Evolutionary conservation across 2,329 filamentous ascomycete genomes (phyloP), one percentile per base, ranked within the genome.

Genomic region (Camptophora hylomeconis): DNA sequence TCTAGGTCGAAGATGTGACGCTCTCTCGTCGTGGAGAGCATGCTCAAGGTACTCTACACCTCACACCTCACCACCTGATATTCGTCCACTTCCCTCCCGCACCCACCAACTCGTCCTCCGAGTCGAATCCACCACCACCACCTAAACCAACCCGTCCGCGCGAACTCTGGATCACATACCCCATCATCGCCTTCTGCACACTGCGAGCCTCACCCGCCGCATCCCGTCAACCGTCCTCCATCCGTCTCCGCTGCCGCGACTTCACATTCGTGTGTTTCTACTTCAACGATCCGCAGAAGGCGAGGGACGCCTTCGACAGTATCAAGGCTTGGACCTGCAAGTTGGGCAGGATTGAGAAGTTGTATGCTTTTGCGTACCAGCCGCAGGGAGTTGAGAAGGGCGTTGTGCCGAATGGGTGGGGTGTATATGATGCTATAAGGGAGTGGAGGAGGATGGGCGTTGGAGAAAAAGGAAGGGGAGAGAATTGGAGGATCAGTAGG

Each of bases 201-300:
- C 73, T 87, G 41, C 73, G 82, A 35, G 79, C 83, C 16, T 74
- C 76, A 25, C 76, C 80, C 11, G 65, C 72, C 5, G 63, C 66
- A 8, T 78, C 79, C 33, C 69, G 73, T 28, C 69, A 83, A 37
- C 69, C 74, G 17, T 83, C 86, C 5, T 80, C 81, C 3, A 83
- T 98, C 48, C 78, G 87, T 29, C 61, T 98, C 37, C 76, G 84
- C 30, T 84, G 86, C 50, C 80, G 87, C 33, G 89, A 98, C 61
- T 95, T 98, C 52, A 87, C 74, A 26, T 93, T 86, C 54, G 75
- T 93, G 37, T 86, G 81, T 37, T 86, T 98, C 57, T 84, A 86
- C 55, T 92, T 98, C 50, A 50, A 61, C 12, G 72, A 78, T 32
- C 78, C 86, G 46, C 37, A 36, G 31, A 65, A 74, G 40, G 87